Conservation (phyloP, 257 asterid species). For the Jaltomata sinuosa region DNA sequence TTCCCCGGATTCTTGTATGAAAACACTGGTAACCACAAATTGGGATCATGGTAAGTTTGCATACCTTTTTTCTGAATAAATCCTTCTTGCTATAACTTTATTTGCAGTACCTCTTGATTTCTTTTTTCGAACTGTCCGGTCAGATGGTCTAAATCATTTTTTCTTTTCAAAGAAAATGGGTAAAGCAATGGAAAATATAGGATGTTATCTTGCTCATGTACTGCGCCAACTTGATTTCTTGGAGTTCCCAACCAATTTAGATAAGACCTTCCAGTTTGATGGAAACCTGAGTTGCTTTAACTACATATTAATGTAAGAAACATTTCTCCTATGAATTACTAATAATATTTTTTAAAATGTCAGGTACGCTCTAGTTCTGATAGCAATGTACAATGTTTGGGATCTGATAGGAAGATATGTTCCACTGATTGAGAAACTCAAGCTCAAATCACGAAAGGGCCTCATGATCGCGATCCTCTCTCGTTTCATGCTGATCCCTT, state of each 20-base stretch:
- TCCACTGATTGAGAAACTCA: conserved; percentile 42
- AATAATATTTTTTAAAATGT: background rate
- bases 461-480: conserved; percentile 34
- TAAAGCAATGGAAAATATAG: no score
- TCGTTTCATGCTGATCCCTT: conserved; percentile 62
- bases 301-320: background rate
- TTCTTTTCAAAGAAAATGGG: background rate
- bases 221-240: background rate
- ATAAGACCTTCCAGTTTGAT: background rate
- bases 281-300: background rate
- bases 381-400: conserved; percentile 66
- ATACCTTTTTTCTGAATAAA: background rate
- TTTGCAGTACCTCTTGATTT: background rate
- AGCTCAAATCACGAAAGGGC: conserved; percentile 53
- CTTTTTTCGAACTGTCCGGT: background rate
- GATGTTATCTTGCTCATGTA: background rate
- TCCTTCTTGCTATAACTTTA: background rate
- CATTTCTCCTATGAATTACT: background rate
- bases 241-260: background rate
- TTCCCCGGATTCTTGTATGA: conserved; percentile 83
- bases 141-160: background rate
- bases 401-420: conserved; percentile 59
- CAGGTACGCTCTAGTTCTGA: conserved; percentile 65
- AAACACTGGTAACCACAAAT: conserved; percentile 65
- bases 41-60: conserved; percentile 72